These are phyloP conservation scores for Dictyostelium brefeldianum DNA, from an alignment of 78 protist species.

Conservation along the genomic window DNA sequence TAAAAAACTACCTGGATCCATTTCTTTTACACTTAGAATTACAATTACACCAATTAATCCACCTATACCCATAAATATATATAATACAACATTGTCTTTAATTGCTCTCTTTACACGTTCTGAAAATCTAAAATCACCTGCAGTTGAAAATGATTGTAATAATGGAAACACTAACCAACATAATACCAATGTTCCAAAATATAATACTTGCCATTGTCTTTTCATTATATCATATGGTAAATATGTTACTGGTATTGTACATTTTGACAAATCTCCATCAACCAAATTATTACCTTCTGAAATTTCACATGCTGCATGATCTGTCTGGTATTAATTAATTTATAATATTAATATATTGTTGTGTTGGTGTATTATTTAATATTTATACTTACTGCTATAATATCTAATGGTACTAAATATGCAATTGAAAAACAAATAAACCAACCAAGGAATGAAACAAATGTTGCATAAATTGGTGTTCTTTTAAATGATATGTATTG, in stretches of 20 bases:
- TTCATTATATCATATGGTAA: conserved; percentile 38
- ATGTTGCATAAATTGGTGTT: conserved; percentile 44
- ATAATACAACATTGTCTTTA: conserved; percentile 57
- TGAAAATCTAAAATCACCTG: conserved; percentile 69
- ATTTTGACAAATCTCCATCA: neutral
- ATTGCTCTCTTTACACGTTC: conserved; percentile 44
- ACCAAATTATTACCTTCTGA: neutral
- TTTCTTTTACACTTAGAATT: neutral
- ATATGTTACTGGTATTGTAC: conserved; percentile 57
- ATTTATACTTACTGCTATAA: conserved; percentile 43
- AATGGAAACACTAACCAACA: conserved; percentile 67
- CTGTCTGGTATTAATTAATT: conserved; percentile 8
- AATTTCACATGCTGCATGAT: conserved; percentile 39
- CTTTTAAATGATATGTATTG: conserved; percentile 68
- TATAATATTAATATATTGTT: neutral
- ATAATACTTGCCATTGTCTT: conserved; percentile 47
- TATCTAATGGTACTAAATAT: conserved; percentile 69
- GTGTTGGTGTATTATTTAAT: neutral
- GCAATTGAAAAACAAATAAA: conserved; percentile 73
- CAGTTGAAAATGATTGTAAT: conserved; percentile 39
- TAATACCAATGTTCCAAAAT: conserved; percentile 70
- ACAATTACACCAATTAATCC: conserved; percentile 23
- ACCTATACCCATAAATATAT: conserved; percentile 57
- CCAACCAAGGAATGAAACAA: conserved; percentile 72
- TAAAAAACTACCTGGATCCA: neutral